These are phyloP conservation scores for Daedaleopsis sinensis DNA, from an alignment of 768 basidiomycete genomes.

Conservation along the genomic window DNA sequence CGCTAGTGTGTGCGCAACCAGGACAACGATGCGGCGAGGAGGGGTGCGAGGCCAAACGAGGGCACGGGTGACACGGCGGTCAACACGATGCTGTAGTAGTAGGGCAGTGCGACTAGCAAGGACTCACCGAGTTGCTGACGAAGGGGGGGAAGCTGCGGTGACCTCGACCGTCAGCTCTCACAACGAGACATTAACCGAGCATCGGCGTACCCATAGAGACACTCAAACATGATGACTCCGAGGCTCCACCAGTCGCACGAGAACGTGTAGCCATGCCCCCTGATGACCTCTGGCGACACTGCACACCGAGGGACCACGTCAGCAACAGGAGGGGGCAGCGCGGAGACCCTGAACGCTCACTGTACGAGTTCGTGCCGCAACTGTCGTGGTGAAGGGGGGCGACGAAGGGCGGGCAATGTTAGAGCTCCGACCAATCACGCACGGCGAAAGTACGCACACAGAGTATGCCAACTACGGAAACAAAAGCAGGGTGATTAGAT, in stretches of 20 bases:
- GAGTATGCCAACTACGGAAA: slow-evolving; percentile 76
- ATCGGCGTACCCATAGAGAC: slow-evolving; percentile 78
- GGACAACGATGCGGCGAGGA: background rate
- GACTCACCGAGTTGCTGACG: slow-evolving; percentile 86
- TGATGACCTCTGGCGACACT: slow-evolving; percentile 93
- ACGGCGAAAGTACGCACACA: slow-evolving; percentile 56
- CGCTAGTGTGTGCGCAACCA: slow-evolving; percentile 49
- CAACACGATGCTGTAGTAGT: background rate
- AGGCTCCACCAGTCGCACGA: slow-evolving; percentile 99
- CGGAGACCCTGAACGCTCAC: slow-evolving; percentile 45
- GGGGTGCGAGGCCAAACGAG: background rate
- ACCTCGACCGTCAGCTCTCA: slow-evolving; percentile 10
- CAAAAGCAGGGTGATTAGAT: slow-evolving; percentile 23
- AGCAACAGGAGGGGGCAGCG: background rate
- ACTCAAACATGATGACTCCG: slow-evolving; percentile 96
- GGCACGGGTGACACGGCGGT: background rate
- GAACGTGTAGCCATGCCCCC: slow-evolving; percentile 90
- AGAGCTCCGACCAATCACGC: slow-evolving; percentile 19
- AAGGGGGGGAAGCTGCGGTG: slow-evolving; percentile 78
- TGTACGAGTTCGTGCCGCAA: slow-evolving; percentile 86
- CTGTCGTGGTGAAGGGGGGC: slow-evolving; percentile 38
- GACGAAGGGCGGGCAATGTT: slow-evolving; percentile 30
- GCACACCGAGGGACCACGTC: slow-evolving; percentile 15
- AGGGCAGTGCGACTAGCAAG: slow-evolving; percentile 1
- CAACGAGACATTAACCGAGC: slow-evolving; percentile 6